A percentile compares a stretch with the other conserved stretches of the same genome.
Evolutionary conservation across 257 asterid genomes (phyloP).

Genomic region (Cordia subcordata): DNA sequence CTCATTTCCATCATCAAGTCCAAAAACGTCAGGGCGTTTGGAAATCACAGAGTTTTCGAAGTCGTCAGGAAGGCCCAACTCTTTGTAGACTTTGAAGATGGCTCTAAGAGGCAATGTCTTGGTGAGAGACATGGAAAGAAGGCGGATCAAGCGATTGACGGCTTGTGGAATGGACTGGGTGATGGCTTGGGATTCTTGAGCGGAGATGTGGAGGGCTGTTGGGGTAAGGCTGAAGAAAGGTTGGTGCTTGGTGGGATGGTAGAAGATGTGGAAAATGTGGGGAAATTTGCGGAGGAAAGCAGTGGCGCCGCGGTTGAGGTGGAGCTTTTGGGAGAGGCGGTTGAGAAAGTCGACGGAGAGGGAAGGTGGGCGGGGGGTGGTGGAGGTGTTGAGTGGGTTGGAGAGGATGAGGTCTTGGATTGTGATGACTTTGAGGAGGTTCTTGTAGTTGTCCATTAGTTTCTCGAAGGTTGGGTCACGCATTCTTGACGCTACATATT

Average conservation of each 20-base stretch:
- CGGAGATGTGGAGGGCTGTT: slow-evolving; percentile 38
- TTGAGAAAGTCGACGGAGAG: slow-evolving; percentile 73
- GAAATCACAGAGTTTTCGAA: slow-evolving; percentile 71
- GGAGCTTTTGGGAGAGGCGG: slow-evolving; percentile 80
- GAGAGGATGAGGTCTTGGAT: slow-evolving; percentile 82
- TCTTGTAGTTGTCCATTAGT: slow-evolving; percentile 79
- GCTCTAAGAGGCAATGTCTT: slow-evolving; percentile 71
- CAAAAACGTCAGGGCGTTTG: slow-evolving; percentile 47
- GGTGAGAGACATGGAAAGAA: slow-evolving; percentile 66
- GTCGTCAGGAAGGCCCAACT: slow-evolving; percentile 83
- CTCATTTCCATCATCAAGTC: slow-evolving; percentile 58
- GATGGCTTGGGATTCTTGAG: slow-evolving; percentile 48
- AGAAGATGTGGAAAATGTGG: slow-evolving; percentile 69
- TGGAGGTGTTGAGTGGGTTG: slow-evolving; percentile 7
- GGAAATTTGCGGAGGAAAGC: slow-evolving; percentile 78
- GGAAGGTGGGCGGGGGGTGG: slow-evolving; percentile 40
- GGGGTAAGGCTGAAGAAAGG: slow-evolving; percentile 63
- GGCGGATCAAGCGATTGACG: slow-evolving; percentile 49
- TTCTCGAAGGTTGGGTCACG: slow-evolving; percentile 88
- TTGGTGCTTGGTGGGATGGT: slow-evolving; percentile 45
- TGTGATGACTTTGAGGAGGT: slow-evolving; percentile 58
- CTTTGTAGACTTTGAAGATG: slow-evolving; percentile 76
- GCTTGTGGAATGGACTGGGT: slow-evolving; percentile 40
- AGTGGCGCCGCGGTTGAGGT: slow-evolving; percentile 77
- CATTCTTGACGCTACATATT: slow-evolving; percentile 62